A percentile compares a stretch with the other conserved stretches of the same genome.
These are phyloP conservation scores for Leccinum pellstonianum DNA, from an alignment of 768 basidiomycete genomes.

Conservation along the genomic window DNA sequence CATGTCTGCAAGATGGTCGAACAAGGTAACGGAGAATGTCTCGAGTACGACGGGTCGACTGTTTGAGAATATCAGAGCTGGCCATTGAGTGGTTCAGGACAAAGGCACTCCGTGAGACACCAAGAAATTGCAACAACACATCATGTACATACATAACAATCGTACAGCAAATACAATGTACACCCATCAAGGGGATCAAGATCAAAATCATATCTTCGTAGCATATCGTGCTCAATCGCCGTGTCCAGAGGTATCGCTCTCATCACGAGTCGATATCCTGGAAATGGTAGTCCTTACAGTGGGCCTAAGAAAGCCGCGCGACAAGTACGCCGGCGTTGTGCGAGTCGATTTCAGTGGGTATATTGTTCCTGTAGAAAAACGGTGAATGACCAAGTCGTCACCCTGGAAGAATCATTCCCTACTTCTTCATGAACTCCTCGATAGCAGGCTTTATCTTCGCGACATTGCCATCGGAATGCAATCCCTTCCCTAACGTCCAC, in stretches of 20 bases:
- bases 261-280: neutral
- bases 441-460: slow-evolving; percentile 94
- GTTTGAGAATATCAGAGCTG: slow-evolving; percentile 6
- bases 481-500: slow-evolving; percentile 64
- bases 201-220: neutral
- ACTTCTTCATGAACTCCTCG: slow-evolving; percentile 83
- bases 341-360: slow-evolving; percentile 75
- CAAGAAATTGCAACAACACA: neutral
- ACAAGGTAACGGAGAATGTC: slow-evolving; percentile 5
- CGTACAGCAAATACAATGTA: slow-evolving; percentile 1
- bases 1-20: slow-evolving; percentile 15
- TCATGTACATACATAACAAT: neutral
- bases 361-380: slow-evolving; percentile 52
- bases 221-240: neutral
- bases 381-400: neutral
- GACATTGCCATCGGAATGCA: slow-evolving; percentile 73
- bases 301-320: slow-evolving; percentile 45
- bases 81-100: slow-evolving; percentile 6
- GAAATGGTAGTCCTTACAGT: neutral
- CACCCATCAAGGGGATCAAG: neutral
- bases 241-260: neutral
- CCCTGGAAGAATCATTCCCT: slow-evolving; percentile 16
- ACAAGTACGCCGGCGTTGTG: slow-evolving; percentile 82
- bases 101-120: neutral
- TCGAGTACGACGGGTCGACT: slow-evolving; percentile 1